Evolutionary conservation across 2,329 filamentous ascomycete genomes (phyloP), one percentile per base, ranked within the genome.

Genomic region (Aspergillus melleus): DNA sequence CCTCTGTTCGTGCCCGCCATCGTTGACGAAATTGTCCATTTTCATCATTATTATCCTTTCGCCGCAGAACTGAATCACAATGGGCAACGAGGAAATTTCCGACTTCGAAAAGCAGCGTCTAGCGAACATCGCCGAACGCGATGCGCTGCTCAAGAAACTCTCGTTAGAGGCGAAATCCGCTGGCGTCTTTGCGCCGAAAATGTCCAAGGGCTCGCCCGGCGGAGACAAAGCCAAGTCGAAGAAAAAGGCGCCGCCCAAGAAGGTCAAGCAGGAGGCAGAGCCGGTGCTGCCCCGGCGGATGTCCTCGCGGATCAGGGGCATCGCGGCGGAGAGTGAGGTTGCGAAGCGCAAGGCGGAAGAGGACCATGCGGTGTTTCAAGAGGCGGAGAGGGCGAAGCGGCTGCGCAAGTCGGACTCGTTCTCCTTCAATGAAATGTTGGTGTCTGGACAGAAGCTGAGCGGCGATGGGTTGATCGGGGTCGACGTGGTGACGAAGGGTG

Each of bases 111-210:
- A 88, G 68, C 88, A 91, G 66, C 85, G 93, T 0, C 85, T 91
- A 16, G 91, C 92, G 61, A 96, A 96, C 66, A 96, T 96, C 46
- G 91, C 89, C 0, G 88, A 90, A 56, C 95, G 96, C 68, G 89
- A 94, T 75, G 91, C 89, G 72, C 83, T 96, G 0, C 77, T 97
- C 0, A 90, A 90, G 61, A 89, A 92, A 61, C 84, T 96, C 1
- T 88, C 90, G 39, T 79, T 85, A 65, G 84, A 88, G 69, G 83
- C 85, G 2, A 86, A 86, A 2, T 84, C 89, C 0, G 87, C 91
- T 0, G 89, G 89, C n/a, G 80, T 90, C 11, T 90, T 88, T 50
- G 70, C 78, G 1, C 81, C 78, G 52, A 80, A 84, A 1, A 75
- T 80, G 20, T 72, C 85, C 0, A 85, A 85, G 1, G 75, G 79